Base-by-base conservation (phyloP, 768 basidiomycete genomes). In the Pleurotus giganteus region DNA sequence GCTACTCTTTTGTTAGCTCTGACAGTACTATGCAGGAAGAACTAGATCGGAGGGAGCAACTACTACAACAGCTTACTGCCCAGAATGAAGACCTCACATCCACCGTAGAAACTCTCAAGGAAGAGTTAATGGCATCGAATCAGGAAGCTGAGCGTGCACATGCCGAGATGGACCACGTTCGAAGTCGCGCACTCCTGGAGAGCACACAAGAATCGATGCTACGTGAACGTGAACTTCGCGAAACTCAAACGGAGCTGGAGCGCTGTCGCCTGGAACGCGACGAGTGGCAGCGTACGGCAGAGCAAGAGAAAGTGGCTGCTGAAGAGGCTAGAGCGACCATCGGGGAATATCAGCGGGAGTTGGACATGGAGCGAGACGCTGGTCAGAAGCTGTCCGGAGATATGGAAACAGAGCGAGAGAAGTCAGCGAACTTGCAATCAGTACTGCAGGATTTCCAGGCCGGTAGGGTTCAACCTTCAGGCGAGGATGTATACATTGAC, bases 381-480 rank as follows among this genome's bases (percentile, higher is more conserved):
- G 71, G 84, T 60, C 78, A 82, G 62, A 73, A 79, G 59, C 83
- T 85, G 15, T 65, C 68, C 27, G 74, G 63, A 0, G 82, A 85
- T 58, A 73, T 93, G 36, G 85, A 86, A 57, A 68, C 73, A 17
- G 91, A 92, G 61, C 76, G 75, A 58, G 86, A 91, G 72, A 89
- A 87, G 63, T 82, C 86, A 3, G 74, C 70, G 5, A 98, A 98
- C 70, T 68, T 99, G 56, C 91, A 98, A 67, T 88, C 89, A 2
- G 97, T 99, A 3, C 72, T 99, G 62, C 88, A 92, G 65, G 97
- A 98, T 70, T 99, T 98, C 72, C 94, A 98, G 72, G 77, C 85
- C 51, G 88, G 96, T 95, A 61, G 56, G 88, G 73, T 29, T 29
- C 17, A 12, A 29, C 17, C 42, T 53, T 52, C 31, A 9, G 39